phyloP scores from a whole-genome alignment of 306 rosid species.

The Purshia tridentata region DNA sequence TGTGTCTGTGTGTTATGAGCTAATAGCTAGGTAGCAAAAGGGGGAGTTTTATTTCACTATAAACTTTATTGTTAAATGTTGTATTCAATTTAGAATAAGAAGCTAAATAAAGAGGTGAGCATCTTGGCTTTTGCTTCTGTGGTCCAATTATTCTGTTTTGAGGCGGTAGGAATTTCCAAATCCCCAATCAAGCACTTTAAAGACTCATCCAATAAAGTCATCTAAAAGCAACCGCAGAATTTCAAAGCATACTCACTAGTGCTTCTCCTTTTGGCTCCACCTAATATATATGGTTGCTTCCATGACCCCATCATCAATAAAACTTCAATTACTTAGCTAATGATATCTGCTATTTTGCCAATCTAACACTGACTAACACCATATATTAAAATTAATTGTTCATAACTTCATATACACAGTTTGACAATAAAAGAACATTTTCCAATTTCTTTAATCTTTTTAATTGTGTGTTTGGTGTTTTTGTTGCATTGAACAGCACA shows the following conservation, averaged over 20 bases:
- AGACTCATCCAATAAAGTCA: constrained; percentile 36
- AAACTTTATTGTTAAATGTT: constrained; percentile 14
- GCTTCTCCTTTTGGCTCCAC: constrained; percentile 19
- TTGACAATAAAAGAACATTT: too few relatives aligned
- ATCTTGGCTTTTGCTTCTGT: constrained; percentile 13
- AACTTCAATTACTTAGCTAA: neutral
- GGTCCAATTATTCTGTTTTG: constrained; percentile 26
- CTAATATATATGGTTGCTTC: constrained; percentile 7
- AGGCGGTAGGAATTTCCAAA: constrained; percentile 16
- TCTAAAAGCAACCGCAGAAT: constrained; percentile 39
- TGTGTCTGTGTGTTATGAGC: neutral
- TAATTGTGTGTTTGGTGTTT: too few relatives aligned
- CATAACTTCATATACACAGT: too few relatives aligned
- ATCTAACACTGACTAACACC: too few relatives aligned
- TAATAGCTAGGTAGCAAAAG: neutral
- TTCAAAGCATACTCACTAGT: constrained; percentile 15
- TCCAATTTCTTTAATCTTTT: too few relatives aligned
- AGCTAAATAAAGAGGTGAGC: neutral
- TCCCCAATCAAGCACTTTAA: constrained; percentile 28
- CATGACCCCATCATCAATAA: constrained; percentile 5
- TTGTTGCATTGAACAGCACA: too few relatives aligned
- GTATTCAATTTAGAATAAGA: neutral
- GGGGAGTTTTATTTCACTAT: neutral
- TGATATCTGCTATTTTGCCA: too few relatives aligned
- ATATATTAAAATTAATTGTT: too few relatives aligned